Evolutionary conservation across 768 basidiomycete species (phyloP).

Genomic region (Auriscalpium vulgare): DNA sequence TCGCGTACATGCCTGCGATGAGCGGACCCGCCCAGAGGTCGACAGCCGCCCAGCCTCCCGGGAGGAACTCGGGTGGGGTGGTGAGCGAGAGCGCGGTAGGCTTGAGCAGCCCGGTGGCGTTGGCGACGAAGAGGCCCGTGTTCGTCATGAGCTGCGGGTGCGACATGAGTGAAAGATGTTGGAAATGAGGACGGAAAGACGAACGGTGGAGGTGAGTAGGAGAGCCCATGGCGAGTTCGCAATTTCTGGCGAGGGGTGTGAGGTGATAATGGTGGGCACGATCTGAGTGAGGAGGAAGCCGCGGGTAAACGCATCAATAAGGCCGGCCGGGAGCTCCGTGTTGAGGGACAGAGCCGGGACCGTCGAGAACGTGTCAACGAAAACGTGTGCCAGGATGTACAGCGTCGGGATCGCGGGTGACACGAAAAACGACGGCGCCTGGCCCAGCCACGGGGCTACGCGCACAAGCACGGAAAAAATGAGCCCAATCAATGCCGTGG

Average conservation of each 20-base stretch:
- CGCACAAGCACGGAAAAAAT: neutral
- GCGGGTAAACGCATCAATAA: conserved; percentile 12
- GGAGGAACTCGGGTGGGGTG: conserved; percentile 72
- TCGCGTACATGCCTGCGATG: conserved; percentile 70
- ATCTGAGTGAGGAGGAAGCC: conserved; percentile 15
- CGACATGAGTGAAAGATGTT: neutral
- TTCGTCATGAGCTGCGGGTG: conserved; percentile 11
- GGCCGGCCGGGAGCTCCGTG: conserved; percentile 9
- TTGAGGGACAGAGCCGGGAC: conserved; percentile 10
- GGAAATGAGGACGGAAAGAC: neutral
- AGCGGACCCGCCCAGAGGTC: conserved; percentile 85
- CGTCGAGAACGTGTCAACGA: conserved; percentile 6
- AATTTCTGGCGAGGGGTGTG: conserved; percentile 7
- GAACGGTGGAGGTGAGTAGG: conserved; percentile 11
- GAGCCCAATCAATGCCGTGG: neutral
- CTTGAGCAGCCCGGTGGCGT: conserved; percentile 67
- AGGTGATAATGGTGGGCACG: conserved; percentile 9
- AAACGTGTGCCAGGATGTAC: conserved; percentile 2
- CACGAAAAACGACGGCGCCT: conserved; percentile 13
- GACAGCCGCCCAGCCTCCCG: conserved; percentile 79
- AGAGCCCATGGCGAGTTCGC: conserved; percentile 12
- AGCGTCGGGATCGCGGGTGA: conserved; percentile 1
- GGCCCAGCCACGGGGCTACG: conserved; percentile 12
- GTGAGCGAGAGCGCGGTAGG: conserved; percentile 60
- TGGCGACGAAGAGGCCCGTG: conserved; percentile 73